These are phyloP conservation scores for Boletales sp. DNA, from an alignment of 768 basidiomycete genomes.

Conservation along the genomic window DNA sequence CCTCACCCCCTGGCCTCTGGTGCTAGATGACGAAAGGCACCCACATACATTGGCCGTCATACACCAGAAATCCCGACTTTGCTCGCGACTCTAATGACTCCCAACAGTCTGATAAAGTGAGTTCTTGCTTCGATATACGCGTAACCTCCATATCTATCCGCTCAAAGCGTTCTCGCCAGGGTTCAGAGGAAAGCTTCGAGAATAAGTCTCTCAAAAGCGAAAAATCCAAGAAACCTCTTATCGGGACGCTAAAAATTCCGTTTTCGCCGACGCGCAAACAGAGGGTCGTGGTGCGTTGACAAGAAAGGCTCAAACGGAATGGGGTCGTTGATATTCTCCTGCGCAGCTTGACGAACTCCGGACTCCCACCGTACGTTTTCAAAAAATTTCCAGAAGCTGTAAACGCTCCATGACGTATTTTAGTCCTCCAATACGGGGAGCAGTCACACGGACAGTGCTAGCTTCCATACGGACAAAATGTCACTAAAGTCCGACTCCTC, in stretches of 20 bases:
- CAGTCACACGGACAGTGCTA: not conserved
- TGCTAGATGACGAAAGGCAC: not conserved
- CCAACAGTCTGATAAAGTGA: not conserved
- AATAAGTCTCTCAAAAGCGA: not conserved
- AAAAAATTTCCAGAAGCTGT: not conserved
- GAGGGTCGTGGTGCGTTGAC: not conserved
- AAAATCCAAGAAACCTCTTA: not conserved
- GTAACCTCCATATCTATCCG: not conserved
- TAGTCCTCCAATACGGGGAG: conserved; percentile 6
- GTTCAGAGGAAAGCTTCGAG: not conserved
- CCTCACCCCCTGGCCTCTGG: no score
- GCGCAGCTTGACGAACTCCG: not conserved
- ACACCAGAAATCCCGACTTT: not conserved
- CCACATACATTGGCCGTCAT: not conserved
- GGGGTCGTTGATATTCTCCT: not conserved
- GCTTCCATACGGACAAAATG: not conserved
- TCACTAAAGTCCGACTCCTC: not conserved
- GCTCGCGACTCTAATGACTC: not conserved
- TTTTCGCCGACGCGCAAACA: not conserved
- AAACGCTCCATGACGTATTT: not conserved
- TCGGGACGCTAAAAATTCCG: not conserved
- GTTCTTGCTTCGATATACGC: not conserved
- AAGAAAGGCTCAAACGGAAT: not conserved
- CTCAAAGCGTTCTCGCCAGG: not conserved
- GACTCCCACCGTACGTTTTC: conserved; percentile 4